Percentiles rank a stretch among this genome's conserved stretches.
Evolutionary conservation across 1,139 yeast species (phyloP).

Genomic region (Yamadazyma membranifaciens): DNA sequence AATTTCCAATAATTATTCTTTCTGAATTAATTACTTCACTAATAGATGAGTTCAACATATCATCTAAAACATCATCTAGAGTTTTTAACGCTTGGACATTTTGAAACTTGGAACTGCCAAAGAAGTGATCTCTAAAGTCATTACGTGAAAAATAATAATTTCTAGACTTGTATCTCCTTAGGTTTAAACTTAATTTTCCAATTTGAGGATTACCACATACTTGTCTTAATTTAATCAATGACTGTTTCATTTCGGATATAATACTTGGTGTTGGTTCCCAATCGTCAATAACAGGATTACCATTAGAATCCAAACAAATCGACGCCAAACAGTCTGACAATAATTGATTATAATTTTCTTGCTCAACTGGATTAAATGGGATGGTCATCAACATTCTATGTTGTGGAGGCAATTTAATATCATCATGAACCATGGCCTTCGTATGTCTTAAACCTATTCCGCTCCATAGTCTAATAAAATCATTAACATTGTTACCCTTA

Average conservation of each 20-base stretch:
- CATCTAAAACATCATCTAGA: constrained; percentile 62
- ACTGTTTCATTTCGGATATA: constrained; percentile 50
- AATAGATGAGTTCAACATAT: constrained; percentile 56
- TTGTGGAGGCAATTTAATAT: constrained; percentile 77
- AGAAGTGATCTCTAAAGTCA: constrained; percentile 3
- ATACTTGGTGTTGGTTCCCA: constrained; percentile 50
- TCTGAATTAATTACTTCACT: constrained; percentile 50
- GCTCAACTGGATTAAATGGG: constrained; percentile 79
- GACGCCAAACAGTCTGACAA: constrained; percentile 61
- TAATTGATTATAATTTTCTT: constrained; percentile 71
- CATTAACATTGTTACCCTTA: constrained; percentile 24
- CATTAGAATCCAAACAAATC: constrained; percentile 58
- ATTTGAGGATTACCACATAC: constrained; percentile 82
- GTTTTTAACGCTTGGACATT: constrained; percentile 49
- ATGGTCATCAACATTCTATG: constrained; percentile 63
- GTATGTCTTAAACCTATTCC: constrained; percentile 72
- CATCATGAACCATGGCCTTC: constrained; percentile 75
- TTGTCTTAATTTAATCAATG: constrained; percentile 71
- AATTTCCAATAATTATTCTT: constrained; percentile 42
- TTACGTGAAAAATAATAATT: constrained; percentile 11
- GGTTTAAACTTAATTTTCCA: constrained; percentile 38
- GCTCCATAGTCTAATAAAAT: constrained; percentile 48
- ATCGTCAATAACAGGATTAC: constrained; percentile 50
- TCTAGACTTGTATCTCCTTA: constrained; percentile 28
- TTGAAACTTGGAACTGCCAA: constrained; percentile 11